A percentile compares a stretch with the other conserved stretches of the same genome.
These are phyloP conservation scores for Venturia oleaginea DNA, from an alignment of 2,329 filamentous ascomycete species.

Conservation along the genomic window DNA sequence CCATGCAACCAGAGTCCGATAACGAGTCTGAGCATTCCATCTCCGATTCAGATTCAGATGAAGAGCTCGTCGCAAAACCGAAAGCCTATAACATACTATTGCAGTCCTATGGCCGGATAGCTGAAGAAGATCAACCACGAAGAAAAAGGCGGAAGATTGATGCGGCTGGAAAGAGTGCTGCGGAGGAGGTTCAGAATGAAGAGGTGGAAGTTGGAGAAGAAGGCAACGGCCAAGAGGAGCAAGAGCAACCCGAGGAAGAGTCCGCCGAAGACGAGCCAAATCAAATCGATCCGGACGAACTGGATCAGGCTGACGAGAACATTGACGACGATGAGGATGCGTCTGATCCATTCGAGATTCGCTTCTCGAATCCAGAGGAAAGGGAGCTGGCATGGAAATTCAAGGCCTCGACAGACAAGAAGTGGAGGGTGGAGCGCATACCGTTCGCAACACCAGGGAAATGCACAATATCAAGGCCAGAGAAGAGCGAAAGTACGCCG, in stretches of 20 bases:
- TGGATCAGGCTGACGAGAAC: conserved; percentile 38
- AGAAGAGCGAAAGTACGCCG: neutral
- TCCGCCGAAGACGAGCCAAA: conserved; percentile 14
- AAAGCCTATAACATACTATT: conserved; percentile 47
- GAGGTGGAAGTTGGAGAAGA: conserved; percentile 13
- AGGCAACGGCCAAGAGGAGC: neutral
- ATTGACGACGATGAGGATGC: conserved; percentile 33
- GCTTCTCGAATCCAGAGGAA: conserved; percentile 64
- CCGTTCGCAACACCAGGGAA: conserved; percentile 20
- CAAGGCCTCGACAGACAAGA: conserved; percentile 36
- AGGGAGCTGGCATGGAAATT: conserved; percentile 45
- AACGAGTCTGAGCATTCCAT: neutral
- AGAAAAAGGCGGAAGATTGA: conserved; percentile 45
- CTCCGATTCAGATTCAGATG: conserved; percentile 17
- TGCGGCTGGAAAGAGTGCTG: neutral
- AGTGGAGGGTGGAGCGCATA: conserved; percentile 39
- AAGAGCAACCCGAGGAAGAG: conserved; percentile 15
- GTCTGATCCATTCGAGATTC: conserved; percentile 67
- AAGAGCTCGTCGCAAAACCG: conserved; percentile 15
- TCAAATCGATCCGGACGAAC: conserved; percentile 25
- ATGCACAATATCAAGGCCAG: conserved; percentile 24
- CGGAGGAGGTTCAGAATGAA: conserved; percentile 16
- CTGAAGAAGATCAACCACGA: conserved; percentile 34
- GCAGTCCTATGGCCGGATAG: conserved; percentile 41
- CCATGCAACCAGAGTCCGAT: conserved; percentile 3